Conservation (phyloP, 1,284 basidiomycete species). For the Malassezia caprae region DNA sequence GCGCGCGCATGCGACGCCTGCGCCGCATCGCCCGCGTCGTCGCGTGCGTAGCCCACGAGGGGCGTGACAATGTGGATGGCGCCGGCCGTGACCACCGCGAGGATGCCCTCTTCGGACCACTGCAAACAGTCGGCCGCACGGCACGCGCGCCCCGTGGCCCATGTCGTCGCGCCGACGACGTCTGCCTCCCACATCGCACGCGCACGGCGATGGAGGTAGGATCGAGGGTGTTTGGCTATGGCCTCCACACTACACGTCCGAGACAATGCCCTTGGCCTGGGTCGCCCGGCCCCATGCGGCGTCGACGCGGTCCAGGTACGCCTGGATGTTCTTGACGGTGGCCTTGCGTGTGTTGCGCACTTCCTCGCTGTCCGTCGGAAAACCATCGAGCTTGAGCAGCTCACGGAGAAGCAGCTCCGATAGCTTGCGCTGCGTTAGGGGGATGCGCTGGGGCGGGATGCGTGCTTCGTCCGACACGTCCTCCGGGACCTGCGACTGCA, state of each 20-base stretch:
- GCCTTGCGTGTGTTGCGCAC: slow-evolving; percentile 33
- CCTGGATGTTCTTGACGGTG: slow-evolving; percentile 42
- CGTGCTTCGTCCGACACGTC: not conserved
- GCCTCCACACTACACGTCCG: slow-evolving; percentile 12
- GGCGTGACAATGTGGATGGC: slow-evolving; percentile 14
- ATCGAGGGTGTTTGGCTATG: not conserved
- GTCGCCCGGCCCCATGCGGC: slow-evolving; percentile 25
- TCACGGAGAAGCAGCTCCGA: slow-evolving; percentile 38
- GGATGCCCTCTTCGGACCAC: slow-evolving; percentile 16
- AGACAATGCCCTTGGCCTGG: slow-evolving; percentile 20
- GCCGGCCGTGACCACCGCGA: slow-evolving; percentile 1
- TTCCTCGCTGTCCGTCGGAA: slow-evolving; percentile 33
- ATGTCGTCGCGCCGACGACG: not conserved
- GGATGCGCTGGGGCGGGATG: slow-evolving; percentile 14
- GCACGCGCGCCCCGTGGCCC: slow-evolving; percentile 5
- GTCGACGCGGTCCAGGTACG: slow-evolving; percentile 40
- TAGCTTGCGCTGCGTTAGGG: slow-evolving; percentile 29
- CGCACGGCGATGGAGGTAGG: not conserved
- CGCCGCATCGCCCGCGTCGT: not conserved
- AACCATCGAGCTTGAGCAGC: slow-evolving; percentile 35
- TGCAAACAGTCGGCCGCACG: not conserved
- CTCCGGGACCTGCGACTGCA: not conserved
- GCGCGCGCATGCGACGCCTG: not conserved
- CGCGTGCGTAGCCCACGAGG: not conserved
- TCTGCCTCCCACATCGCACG: not conserved